Percentiles rank a stretch among this genome's conserved stretches.
phyloP scores from a whole-genome alignment of 2,329 filamentous ascomycete species.

The Graphiopsis chlorocephala region DNA sequence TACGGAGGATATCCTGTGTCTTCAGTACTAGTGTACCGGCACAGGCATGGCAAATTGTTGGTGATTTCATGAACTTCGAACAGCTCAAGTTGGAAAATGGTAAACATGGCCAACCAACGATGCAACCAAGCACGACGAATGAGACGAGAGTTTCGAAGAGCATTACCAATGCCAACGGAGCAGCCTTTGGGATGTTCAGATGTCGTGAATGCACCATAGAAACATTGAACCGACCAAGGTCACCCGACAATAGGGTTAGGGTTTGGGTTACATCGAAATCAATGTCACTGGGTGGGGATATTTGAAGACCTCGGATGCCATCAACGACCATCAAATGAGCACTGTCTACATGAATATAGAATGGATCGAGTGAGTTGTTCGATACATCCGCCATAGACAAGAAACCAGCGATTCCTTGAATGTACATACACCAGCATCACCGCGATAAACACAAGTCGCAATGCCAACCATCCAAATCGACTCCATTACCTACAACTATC shows the following conservation, averaged over 20 bases:
- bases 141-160: not conserved
- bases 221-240: not conserved
- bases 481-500: constrained; percentile 28
- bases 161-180: not conserved
- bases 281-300: not conserved
- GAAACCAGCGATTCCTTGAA: not conserved
- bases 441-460: not conserved
- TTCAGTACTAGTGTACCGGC: too few species aligned
- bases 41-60: too few species aligned
- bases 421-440: not conserved
- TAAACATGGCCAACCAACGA: not conserved
- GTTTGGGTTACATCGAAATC: not conserved
- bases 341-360: not conserved
- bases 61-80: not conserved
- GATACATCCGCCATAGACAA: too few species aligned
- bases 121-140: not conserved
- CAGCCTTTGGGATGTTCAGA: not conserved
- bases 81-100: not conserved
- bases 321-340: not conserved
- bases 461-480: constrained; percentile 22
- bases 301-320: not conserved
- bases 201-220: not conserved
- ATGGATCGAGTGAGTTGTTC: not conserved
- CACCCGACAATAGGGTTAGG: not conserved
- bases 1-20: not conserved